These are phyloP conservation scores for Xerocomus brunneocitrinus DNA, from an alignment of 768 basidiomycete species.

Conservation along the genomic window DNA sequence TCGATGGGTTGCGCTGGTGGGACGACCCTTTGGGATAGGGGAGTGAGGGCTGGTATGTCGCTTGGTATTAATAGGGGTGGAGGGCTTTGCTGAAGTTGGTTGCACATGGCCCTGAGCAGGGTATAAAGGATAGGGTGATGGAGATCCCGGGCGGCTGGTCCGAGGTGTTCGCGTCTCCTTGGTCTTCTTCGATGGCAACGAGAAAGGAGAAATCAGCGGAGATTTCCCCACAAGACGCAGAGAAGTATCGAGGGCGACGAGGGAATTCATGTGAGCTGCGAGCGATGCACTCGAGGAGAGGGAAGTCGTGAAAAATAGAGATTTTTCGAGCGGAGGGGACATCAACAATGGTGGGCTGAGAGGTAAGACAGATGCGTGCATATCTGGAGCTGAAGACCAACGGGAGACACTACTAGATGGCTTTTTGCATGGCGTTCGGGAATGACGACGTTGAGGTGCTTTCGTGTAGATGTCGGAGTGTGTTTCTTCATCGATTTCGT, in stretches of 20 bases:
- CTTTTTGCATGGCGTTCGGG: slow-evolving; percentile 1
- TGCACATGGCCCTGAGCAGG: background rate
- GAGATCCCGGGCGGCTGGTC: slow-evolving; percentile 7
- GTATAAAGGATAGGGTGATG: slow-evolving; percentile 24
- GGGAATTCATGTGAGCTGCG: background rate
- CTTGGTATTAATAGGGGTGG: background rate
- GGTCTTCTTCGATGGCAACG: slow-evolving; percentile 13
- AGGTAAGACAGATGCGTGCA: slow-evolving; percentile 43
- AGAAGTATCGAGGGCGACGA: background rate
- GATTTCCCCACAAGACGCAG: background rate
- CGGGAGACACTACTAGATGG: background rate
- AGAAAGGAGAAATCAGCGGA: slow-evolving; percentile 16
- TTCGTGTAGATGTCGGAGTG: slow-evolving; percentile 13
- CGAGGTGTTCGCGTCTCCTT: slow-evolving; percentile 5
- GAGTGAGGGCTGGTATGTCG: slow-evolving; percentile 3
- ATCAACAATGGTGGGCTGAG: slow-evolving; percentile 53
- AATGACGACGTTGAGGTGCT: slow-evolving; percentile 14
- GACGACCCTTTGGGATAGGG: slow-evolving; percentile 5
- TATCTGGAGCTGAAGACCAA: slow-evolving; percentile 17
- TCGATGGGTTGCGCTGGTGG: background rate
- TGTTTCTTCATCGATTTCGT: background rate
- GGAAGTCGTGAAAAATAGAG: slow-evolving; percentile 47
- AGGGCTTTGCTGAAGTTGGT: background rate
- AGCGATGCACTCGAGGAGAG: slow-evolving; percentile 17
- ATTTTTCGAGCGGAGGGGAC: slow-evolving; percentile 52